Evolutionary conservation across 2,329 filamentous ascomycete species (phyloP), one percentile per base, ranked within the genome.

Genomic region (Pseudogymnoascus destructans): DNA sequence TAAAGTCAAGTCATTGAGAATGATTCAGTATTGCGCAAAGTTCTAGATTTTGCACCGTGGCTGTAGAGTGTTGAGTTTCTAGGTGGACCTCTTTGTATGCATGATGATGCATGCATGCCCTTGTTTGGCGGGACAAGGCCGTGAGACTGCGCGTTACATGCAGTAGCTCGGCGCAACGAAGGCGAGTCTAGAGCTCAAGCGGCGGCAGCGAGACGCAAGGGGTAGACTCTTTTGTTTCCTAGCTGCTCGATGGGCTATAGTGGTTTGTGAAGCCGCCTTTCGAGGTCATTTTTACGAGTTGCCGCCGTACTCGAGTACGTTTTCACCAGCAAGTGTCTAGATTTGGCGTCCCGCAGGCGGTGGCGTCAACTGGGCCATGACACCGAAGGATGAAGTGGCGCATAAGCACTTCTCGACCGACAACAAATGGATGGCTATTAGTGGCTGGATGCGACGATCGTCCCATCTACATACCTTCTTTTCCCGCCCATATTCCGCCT

Each of bases 71-170:
- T 49, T 49, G 42, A 49, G 42, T 52, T 52, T 52, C 46, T 52
- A 52, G 46, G 46, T 52, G 46, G 46, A 52, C 21, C 46, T 52
- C 46, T 52, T 17, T 27, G 25, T 52, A 52, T 52, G 46, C 46
- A 52, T 59, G 55, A 21, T 58, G 54, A 57, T 30, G 36, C 46
- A 52, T 52, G 46, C 46, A 52, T 30, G 46, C 46, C 46, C 46
- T 52, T 52, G 46, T 52, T 30, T 52, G n/a, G 46, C 25, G 46
- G 46, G 46, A 30, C 46, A 52, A 52, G 46, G 46, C 46, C 46
- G 46, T 52, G 46, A 52, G 46, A 25, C 46, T 52, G 46, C 30
- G 46, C 23, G 46, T 52, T 52, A 52, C 46, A 52, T 30, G 46
- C 46, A 52, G 23, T 52, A 52, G 23, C 46, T 52, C 46, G 8